A percentile compares a stretch with the other conserved stretches of the same genome.
phyloP scores from a whole-genome alignment of 108 stramenopile species.

The Phaeodactylum tricornutum region DNA sequence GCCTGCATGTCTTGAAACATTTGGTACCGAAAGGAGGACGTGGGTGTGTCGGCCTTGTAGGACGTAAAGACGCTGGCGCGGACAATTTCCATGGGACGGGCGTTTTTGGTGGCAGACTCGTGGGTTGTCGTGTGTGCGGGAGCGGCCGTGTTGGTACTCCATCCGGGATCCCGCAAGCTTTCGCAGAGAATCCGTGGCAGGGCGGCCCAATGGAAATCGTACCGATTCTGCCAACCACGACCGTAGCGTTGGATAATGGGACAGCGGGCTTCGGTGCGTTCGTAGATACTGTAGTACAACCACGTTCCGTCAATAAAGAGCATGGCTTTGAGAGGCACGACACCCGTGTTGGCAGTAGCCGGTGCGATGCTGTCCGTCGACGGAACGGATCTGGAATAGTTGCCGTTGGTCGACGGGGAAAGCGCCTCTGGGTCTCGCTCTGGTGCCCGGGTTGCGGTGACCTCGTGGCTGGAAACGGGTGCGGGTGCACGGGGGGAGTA shows the following conservation, averaged over 20 bases:
- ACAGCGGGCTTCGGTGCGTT: constrained; percentile 25
- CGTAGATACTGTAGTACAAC: constrained; percentile 73
- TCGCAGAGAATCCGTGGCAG: constrained; percentile 48
- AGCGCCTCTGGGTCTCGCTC: too few relatives aligned
- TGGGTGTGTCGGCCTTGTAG: constrained; percentile 46
- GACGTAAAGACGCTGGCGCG: constrained; percentile 73
- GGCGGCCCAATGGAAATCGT: constrained; percentile 57
- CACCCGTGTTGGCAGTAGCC: too few relatives aligned
- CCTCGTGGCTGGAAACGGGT: too few relatives aligned
- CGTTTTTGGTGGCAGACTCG: constrained; percentile 7
- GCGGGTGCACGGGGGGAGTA: too few relatives aligned
- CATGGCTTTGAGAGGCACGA: constrained; percentile 76
- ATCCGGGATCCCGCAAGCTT: constrained; percentile 8
- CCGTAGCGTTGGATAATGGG: constrained; percentile 57
- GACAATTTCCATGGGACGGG: constrained; percentile 67
- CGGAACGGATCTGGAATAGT: too few relatives aligned
- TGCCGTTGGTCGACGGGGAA: too few relatives aligned
- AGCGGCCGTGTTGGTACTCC: constrained; percentile 13
- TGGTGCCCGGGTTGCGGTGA: too few relatives aligned
- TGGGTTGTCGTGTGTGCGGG: constrained; percentile 16
- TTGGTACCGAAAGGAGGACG: constrained; percentile 46
- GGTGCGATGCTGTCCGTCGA: too few relatives aligned
- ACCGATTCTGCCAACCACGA: constrained; percentile 46
- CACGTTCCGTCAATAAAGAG: constrained; percentile 88
- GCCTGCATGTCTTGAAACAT: constrained; percentile 74